Conservation (phyloP, 2,329 filamentous ascomycete genomes). For the Sarocladiaceae sp. region DNA sequence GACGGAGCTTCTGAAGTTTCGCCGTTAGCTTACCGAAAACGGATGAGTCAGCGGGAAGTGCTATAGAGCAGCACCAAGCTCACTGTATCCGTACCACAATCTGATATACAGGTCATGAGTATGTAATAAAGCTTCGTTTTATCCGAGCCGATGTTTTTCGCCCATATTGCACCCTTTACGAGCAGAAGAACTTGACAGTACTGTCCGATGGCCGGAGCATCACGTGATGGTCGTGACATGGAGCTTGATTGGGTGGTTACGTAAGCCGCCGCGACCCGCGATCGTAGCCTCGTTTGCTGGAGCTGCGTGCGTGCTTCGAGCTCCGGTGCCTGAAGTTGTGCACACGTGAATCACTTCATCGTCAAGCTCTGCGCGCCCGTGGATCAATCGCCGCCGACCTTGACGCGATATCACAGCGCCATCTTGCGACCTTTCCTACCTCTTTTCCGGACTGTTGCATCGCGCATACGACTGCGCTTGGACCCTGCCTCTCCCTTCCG, state of each 20-base stretch:
- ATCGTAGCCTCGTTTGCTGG: conserved; percentile 3
- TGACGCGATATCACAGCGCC: conserved; percentile 4
- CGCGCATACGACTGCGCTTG: not conserved
- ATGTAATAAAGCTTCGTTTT: too few relatives aligned
- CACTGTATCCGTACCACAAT: too few relatives aligned
- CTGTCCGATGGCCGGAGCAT: too few relatives aligned
- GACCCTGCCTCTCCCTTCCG: not conserved
- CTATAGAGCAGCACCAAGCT: too few relatives aligned
- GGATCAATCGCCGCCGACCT: conserved; percentile 7
- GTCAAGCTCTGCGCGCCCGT: conserved; percentile 1
- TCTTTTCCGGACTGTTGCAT: not conserved
- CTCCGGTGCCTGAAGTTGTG: conserved; percentile 3
- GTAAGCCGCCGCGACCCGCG: conserved; percentile 4
- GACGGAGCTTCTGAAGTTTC: not conserved
- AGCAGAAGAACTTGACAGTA: too few relatives aligned
- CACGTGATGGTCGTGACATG: not conserved
- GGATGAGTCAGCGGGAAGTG: too few relatives aligned
- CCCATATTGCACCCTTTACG: too few relatives aligned
- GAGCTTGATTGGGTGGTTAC: not conserved
- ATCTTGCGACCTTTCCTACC: not conserved
- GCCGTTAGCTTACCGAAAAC: too few relatives aligned
- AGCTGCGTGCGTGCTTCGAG: conserved; percentile 3
- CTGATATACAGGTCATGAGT: too few relatives aligned
- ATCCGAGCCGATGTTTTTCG: too few relatives aligned
- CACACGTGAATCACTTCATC: conserved; percentile 7